A percentile compares a stretch with the other conserved stretches of the same genome.
phyloP scores from a whole-genome alignment of 2,329 filamentous ascomycete genomes.

The Pseudogymnoascus sp. region DNA sequence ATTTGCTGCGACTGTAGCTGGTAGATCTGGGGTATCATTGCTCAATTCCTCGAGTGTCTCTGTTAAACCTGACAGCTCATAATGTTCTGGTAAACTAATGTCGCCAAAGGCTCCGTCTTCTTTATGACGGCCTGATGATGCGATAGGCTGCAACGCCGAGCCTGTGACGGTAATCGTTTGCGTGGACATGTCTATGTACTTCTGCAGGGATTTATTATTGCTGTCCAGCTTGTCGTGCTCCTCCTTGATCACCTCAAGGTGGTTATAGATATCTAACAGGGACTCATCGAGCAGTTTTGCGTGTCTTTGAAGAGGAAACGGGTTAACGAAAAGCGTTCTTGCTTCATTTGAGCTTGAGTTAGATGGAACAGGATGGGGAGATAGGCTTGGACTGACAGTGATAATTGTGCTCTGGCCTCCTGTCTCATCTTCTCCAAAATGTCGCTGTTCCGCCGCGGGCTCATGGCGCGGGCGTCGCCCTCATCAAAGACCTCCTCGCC shows the following conservation, averaged over 20 bases:
- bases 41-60: too few relatives aligned
- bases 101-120: too few relatives aligned
- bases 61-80: too few relatives aligned
- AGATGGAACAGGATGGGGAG: not conserved
- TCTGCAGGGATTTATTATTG: conserved; percentile 95
- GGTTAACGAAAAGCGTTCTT: too few relatives aligned
- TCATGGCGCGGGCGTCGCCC: conserved; percentile 90
- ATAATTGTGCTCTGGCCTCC: conserved; percentile 63
- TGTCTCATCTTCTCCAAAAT: conserved; percentile 83
- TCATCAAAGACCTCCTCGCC: conserved; percentile 63
- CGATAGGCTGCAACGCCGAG: too few relatives aligned
- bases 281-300: conserved; percentile 84
- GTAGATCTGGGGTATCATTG: too few relatives aligned
- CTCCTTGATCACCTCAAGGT: conserved; percentile 86
- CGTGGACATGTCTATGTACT: conserved; percentile 95
- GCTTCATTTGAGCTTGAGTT: not conserved
- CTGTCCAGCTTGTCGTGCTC: conserved; percentile 95
- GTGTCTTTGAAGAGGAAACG: conserved; percentile 50
- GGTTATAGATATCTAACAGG: conserved; percentile 80
- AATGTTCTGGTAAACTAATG: too few relatives aligned
- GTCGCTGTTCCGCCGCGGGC: conserved; percentile 80
- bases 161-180: conserved; percentile 57
- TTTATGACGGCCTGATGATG: too few relatives aligned
- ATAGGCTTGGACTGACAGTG: conserved; percentile 39
- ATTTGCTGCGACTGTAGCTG: too few relatives aligned